phyloP scores from a whole-genome alignment of 1,284 basidiomycete species.

The Trichosporon faecale region DNA sequence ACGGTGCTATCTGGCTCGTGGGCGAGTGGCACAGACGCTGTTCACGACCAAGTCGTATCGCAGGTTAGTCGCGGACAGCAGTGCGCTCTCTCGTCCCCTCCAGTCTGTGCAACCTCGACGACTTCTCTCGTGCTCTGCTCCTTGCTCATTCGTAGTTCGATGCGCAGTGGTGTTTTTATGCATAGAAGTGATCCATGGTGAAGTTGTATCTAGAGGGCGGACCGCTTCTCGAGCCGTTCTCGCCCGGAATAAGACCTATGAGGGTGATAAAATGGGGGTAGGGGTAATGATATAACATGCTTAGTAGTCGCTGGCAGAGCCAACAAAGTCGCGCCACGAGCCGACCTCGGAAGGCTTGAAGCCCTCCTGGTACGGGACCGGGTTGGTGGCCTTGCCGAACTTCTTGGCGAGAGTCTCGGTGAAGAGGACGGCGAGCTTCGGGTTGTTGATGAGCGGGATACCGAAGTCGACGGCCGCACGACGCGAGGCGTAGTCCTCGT shows the following conservation, averaged over 20 bases:
- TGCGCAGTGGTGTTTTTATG: constrained; percentile 19
- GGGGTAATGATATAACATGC: constrained; percentile 5
- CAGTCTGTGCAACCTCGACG: neutral
- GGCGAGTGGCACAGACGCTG: neutral
- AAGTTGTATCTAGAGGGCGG: constrained; percentile 15
- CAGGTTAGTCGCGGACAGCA: neutral
- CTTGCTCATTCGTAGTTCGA: neutral
- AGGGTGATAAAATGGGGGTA: neutral
- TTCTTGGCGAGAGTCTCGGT: constrained; percentile 86
- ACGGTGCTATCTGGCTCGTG: neutral
- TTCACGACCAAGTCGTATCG: neutral
- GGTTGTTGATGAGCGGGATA: constrained; percentile 78
- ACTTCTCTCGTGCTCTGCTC: neutral
- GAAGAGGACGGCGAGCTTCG: constrained; percentile 82
- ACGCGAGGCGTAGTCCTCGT: constrained; percentile 96
- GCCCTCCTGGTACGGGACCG: constrained; percentile 81
- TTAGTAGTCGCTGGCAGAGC: constrained; percentile 44
- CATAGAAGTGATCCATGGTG: constrained; percentile 17
- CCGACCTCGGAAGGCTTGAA: constrained; percentile 88
- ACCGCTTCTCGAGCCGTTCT: neutral
- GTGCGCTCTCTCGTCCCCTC: neutral
- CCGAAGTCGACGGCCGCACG: constrained; percentile 90
- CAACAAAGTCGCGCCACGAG: constrained; percentile 85
- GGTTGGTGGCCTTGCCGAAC: constrained; percentile 71
- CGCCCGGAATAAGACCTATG: constrained; percentile 1